These are phyloP conservation scores for Aleurites moluccanus DNA, from an alignment of 441 rosid species.

Conservation along the genomic window DNA sequence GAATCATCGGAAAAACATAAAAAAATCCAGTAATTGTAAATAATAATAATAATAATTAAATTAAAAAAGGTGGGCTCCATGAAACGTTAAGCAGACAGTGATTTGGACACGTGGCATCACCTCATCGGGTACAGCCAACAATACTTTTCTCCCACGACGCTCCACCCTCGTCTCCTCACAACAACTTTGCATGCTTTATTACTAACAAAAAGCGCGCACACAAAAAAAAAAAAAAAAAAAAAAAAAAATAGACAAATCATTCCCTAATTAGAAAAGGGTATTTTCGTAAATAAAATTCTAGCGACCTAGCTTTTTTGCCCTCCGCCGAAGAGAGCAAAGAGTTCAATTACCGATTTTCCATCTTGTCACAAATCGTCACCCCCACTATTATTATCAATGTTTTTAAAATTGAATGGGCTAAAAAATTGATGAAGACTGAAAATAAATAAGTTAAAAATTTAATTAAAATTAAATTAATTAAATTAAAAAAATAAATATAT, in stretches of 20 bases:
- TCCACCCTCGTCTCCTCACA: background rate
- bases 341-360: background rate
- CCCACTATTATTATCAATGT: no score
- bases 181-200: no score
- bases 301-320: background rate
- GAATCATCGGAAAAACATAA: background rate
- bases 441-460: no score
- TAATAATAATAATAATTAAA: no score
- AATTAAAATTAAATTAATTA: no score
- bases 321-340: background rate
- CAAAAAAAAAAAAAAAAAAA: no score
- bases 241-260: background rate
- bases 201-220: no score
- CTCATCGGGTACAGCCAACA: background rate
- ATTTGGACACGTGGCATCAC: slow-evolving; percentile 7
- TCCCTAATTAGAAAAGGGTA: background rate
- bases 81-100: background rate
- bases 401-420: no score
- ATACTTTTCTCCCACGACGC: slow-evolving; percentile 17
- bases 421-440: no score
- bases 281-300: background rate
- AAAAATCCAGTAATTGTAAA: background rate
- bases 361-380: slow-evolving; percentile 14
- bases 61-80: background rate
- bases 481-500: no score